phyloP scores from a whole-genome alignment of 1,284 basidiomycete genomes.

The Pascua guehoae region DNA sequence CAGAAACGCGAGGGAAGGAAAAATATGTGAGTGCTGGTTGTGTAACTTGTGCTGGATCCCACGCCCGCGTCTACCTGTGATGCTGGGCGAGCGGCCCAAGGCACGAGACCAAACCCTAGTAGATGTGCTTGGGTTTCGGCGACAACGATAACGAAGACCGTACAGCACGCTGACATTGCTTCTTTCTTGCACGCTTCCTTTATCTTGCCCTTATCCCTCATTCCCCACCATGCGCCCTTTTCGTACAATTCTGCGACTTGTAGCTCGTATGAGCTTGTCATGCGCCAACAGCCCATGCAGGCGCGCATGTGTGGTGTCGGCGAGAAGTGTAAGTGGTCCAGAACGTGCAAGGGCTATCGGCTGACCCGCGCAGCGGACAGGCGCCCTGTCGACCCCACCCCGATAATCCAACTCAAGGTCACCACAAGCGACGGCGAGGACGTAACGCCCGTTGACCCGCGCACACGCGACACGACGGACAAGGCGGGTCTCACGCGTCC shows the following conservation, averaged over 20 bases:
- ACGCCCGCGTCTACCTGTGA: background rate
- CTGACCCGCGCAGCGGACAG: slow-evolving; percentile 66
- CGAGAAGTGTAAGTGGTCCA: slow-evolving; percentile 61
- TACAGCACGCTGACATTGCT: background rate
- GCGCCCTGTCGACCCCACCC: slow-evolving; percentile 90
- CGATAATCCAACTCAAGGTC: slow-evolving; percentile 90
- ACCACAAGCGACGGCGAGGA: slow-evolving; percentile 62
- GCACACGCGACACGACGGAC: slow-evolving; percentile 3
- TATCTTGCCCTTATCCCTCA: background rate
- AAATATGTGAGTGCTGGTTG: slow-evolving; percentile 29
- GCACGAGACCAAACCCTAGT: background rate
- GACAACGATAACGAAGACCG: background rate
- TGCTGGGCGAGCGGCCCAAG: background rate
- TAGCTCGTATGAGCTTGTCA: slow-evolving; percentile 72
- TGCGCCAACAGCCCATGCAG: slow-evolving; percentile 79
- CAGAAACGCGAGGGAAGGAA: slow-evolving; percentile 25
- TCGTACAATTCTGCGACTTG: background rate
- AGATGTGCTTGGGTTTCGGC: background rate
- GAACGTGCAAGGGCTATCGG: slow-evolving; percentile 2
- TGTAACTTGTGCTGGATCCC: background rate
- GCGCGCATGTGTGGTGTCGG: slow-evolving; percentile 90
- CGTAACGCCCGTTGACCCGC: slow-evolving; percentile 22
- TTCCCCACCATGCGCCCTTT: background rate
- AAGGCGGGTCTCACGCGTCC: no score
- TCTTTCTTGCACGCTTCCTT: background rate